Evolutionary conservation across 2,329 filamentous ascomycete genomes (phyloP).

Genomic region (Hansfordia pulvinata): DNA sequence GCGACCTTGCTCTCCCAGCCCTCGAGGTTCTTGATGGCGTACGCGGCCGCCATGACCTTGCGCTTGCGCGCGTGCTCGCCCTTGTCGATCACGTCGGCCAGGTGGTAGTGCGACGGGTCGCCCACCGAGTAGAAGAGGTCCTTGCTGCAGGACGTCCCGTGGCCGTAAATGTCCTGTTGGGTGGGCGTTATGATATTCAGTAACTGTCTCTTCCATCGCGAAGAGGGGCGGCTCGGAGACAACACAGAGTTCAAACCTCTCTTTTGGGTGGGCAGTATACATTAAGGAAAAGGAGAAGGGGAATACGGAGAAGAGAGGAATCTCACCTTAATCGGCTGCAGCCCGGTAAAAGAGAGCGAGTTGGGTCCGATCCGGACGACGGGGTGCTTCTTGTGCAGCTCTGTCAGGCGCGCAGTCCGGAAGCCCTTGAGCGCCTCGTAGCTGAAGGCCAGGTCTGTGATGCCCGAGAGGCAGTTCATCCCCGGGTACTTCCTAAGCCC

Average conservation of each 20-base stretch:
- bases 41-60: slow-evolving; percentile 33
- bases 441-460: slow-evolving; percentile 1
- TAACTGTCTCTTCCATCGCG: no score
- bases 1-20: slow-evolving; percentile 40
- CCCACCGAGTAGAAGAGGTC: slow-evolving; percentile 30
- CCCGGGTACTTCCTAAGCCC: neutral
- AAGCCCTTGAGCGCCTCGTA: neutral
- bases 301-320: no score
- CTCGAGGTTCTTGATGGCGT: slow-evolving; percentile 38
- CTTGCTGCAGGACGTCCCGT: slow-evolving; percentile 34
- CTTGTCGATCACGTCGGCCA: slow-evolving; percentile 38
- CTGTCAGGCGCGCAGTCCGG: neutral
- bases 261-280: no score
- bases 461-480: neutral
- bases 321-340: slow-evolving; percentile 31
- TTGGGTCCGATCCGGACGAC: slow-evolving; percentile 31
- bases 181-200: no score
- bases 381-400: slow-evolving; percentile 1
- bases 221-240: no score
- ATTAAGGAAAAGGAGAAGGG: no score
- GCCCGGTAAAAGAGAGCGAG: slow-evolving; percentile 24
- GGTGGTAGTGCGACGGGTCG: slow-evolving; percentile 32
- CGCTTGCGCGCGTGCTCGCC: slow-evolving; percentile 36
- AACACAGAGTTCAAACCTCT: no score
- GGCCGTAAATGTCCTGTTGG: slow-evolving; percentile 36